Evolutionary conservation across 495 filamentous ascomycete genomes (phyloP).

Genomic region (Parathielavia hyrcaniae): DNA sequence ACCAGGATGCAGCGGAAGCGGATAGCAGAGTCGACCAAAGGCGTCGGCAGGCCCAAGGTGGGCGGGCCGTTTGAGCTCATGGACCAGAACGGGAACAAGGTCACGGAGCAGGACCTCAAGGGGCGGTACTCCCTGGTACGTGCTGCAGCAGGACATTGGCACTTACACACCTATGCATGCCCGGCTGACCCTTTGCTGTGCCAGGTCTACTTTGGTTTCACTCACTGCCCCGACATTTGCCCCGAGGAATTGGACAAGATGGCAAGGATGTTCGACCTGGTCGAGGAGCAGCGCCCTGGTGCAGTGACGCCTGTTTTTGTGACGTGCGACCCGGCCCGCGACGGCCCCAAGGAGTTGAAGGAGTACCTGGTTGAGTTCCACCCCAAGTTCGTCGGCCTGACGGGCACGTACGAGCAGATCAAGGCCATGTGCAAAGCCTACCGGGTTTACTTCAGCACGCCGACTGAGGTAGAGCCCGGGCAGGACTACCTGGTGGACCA

Average conservation of each 20-base stretch:
- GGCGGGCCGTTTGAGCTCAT: slow-evolving; percentile 78
- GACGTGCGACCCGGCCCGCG: slow-evolving; percentile 88
- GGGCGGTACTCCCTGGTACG: slow-evolving; percentile 73
- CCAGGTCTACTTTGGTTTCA: slow-evolving; percentile 94
- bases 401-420: slow-evolving; percentile 86
- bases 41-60: slow-evolving; percentile 85
- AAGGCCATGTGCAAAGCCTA: slow-evolving; percentile 91
- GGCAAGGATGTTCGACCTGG: slow-evolving; percentile 83
- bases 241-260: slow-evolving; percentile 99
- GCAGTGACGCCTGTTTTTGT: slow-evolving; percentile 69
- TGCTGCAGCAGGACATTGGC: not conserved
- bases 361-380: slow-evolving; percentile 90
- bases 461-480: slow-evolving; percentile 74
- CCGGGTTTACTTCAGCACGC: slow-evolving; percentile 94
- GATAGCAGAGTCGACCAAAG: slow-evolving; percentile 85
- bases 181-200: not conserved
- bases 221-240: slow-evolving; percentile 97
- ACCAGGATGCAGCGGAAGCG: slow-evolving; percentile 76
- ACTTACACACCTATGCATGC: not conserved
- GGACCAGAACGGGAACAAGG: slow-evolving; percentile 70
- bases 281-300: slow-evolving; percentile 45
- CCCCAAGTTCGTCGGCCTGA: slow-evolving; percentile 77
- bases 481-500: slow-evolving; percentile 98
- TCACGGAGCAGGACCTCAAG: slow-evolving; percentile 71
- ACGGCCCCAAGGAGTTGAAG: slow-evolving; percentile 77